Evolutionary conservation across 176 grass and related monocot genomes (phyloP), one percentile per base, ranked within the genome.

Genomic region (Cymbopogon citratus): DNA sequence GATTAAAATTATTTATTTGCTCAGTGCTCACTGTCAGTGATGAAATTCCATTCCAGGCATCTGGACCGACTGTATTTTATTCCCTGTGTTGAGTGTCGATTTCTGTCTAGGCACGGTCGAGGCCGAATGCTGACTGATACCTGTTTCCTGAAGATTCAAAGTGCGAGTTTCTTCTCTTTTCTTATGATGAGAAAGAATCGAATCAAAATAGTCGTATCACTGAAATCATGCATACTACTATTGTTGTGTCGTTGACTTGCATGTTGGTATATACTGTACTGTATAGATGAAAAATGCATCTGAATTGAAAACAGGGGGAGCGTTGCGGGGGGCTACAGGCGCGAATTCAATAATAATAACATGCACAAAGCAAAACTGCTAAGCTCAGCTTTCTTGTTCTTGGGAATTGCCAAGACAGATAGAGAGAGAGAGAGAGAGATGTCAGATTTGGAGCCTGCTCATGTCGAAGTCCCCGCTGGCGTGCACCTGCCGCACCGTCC

Each of bases 391-490:
- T 2, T 33, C 33, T 36, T 45, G 43, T 12, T 43, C 2, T 12
- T 48, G 48, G 51, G 18, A 54, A 54, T 54, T 54, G 19, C 51
- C 51, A 21, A 3, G 18, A 21, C 13, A 48, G 4, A 44, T 4
- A 13, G 45, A 16, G 45, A 5, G 44, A 16, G 3, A 49, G 46
- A 6, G 46, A 18, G 49, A 18, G 48, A 6, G 16, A 18, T 54
- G 51, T 54, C 45, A 89, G 78, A 89, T 89, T 73, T 75, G 83
- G 71, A 96, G 87, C 26, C 29, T 73, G 77, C 43, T 76, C 15
- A 92, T 90, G 66, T 85, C 85, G 14, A 87, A 87, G 0, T 97
- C 91, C 6, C 87, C 91, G 80, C 89, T 97, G n/a, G 83, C 89
- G 59, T 97, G 91, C 4, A 94, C 87, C 70, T 78, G 65, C 5